Base-by-base conservation (phyloP, 1,284 basidiomycete species). In the Rhodotorula mucilaginosa region DNA sequence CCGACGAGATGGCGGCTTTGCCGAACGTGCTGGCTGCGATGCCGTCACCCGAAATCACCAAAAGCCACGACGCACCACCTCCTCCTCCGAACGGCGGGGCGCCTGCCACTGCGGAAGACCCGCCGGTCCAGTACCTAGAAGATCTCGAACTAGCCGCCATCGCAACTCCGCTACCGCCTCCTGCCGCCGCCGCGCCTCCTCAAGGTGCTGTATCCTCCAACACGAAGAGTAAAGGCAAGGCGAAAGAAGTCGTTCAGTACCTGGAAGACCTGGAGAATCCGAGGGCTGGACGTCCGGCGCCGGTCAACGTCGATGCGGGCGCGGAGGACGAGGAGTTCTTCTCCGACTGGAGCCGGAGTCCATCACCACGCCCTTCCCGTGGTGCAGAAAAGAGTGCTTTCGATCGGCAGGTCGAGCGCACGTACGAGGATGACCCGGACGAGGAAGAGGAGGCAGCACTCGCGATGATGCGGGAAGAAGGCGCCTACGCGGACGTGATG, bases 401-500 rank as follows among this genome's bases (percentile, higher is more conserved):
- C 5, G 21, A 15, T 15, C 44, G 23, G 13, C 23, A 47, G 10
- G n/a, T 23, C 6, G 48, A 48, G 18, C 44, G 19, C 21, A n/a
- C 12, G 26, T 44, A 69, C 13, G 64, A 65, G 29, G 21, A 51
- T 2, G 31, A 74, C 48, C 61, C 70, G 47, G 67, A 69, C n/a
- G 73, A 69, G 2, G 76, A 80, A 39, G 77, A 76, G 48, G 77
- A 76, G 48, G 78, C 78, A 48, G 77, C 67, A n/a, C 54, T 68
- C 4, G 58, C 54, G 56, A 61, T 48, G 54, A 56, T 64, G 54
- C 63, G 64, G 2, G 69, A 75, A 69, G 65, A 68, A 39, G 73
- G 54, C 51, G 68, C 96, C 79, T 97, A 96, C 81, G 93, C 90
- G 23, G 86, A 88, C 18, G 97, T 98, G 80, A 83, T 97, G 70